A percentile compares a stretch with the other conserved stretches of the same genome.
Evolutionary conservation across 306 rosid genomes (phyloP).

Genomic region (Glycine latifolia): DNA sequence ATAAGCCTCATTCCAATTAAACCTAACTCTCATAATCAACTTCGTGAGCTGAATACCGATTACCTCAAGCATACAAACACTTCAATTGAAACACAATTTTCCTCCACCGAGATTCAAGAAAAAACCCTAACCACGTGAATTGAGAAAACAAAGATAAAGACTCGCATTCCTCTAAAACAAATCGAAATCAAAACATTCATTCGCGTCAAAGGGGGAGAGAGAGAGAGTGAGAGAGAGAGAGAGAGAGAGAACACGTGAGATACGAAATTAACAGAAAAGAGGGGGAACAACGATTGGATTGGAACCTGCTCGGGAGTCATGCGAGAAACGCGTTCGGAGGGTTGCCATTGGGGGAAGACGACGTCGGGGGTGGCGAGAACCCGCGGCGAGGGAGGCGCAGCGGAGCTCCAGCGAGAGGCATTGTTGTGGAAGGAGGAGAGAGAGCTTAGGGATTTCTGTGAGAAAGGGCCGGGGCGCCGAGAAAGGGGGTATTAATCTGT

Average conservation of each 20-base stretch:
- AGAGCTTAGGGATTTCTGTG: no score
- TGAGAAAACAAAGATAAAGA: not conserved
- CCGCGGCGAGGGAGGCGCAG: conserved; percentile 42
- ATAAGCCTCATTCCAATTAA: conserved; percentile 20
- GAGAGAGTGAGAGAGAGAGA: not conserved
- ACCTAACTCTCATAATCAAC: conserved; percentile 23
- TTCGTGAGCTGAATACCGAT: conserved; percentile 3
- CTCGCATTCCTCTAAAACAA: not conserved
- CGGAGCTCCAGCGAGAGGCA: conserved; percentile 66
- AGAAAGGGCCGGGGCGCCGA: no score
- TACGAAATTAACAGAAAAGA: not conserved
- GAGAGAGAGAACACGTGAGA: no score
- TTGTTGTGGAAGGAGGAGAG: conserved; percentile 50
- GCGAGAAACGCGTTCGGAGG: conserved; percentile 84
- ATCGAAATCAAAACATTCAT: conserved; percentile 29
- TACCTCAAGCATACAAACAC: conserved; percentile 2
- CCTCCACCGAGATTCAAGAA: not conserved
- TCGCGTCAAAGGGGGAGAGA: not conserved
- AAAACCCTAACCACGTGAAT: conserved; percentile 47
- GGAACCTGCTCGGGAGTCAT: conserved; percentile 76
- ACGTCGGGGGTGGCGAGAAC: conserved; percentile 54
- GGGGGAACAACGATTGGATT: not conserved
- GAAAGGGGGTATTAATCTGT: no score
- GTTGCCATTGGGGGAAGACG: conserved; percentile 72
- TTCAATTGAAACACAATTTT: conserved; percentile 11